Conservation (phyloP, 208 protist genomes). For the Trypanosomatidae sp. region DNA sequence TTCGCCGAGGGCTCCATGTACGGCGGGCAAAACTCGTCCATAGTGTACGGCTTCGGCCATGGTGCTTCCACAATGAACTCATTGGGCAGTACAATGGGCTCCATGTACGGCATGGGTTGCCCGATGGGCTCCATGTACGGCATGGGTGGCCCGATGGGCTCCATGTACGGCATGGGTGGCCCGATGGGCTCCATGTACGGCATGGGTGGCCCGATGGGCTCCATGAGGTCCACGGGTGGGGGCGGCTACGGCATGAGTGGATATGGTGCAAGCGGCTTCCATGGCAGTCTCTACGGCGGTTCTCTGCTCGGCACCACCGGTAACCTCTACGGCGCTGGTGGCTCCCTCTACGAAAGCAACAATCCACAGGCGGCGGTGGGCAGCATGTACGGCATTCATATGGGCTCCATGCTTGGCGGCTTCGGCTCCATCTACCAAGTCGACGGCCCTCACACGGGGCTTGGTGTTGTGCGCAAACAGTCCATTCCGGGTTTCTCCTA, state of each 20-base stretch:
- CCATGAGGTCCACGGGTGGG: conserved; percentile 18
- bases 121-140: conserved; percentile 22
- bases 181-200: conserved; percentile 25
- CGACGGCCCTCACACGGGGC: conserved; percentile 29
- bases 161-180: conserved; percentile 3
- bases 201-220: conserved; percentile 17
- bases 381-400: conserved; percentile 44
- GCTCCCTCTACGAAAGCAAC: conserved; percentile 41
- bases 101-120: conserved; percentile 8
- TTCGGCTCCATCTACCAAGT: conserved; percentile 44
- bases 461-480: conserved; percentile 42
- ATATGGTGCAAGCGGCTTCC: conserved; percentile 27
- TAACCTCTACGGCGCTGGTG: conserved; percentile 42
- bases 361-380: conserved; percentile 30
- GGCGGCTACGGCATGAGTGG: conserved; percentile 24
- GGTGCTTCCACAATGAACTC: background rate
- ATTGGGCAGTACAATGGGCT: background rate
- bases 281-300: conserved; percentile 43
- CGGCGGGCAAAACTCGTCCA: background rate
- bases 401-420: conserved; percentile 26
- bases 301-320: conserved; percentile 35
- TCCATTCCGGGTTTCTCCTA: conserved; percentile 43
- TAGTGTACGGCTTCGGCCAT: background rate
- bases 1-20: background rate
- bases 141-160: conserved; percentile 8